Percentiles rank a stretch among this genome's conserved stretches.
Evolutionary conservation across 2,329 filamentous ascomycete species (phyloP).

Genomic region (Penicillium sp.): DNA sequence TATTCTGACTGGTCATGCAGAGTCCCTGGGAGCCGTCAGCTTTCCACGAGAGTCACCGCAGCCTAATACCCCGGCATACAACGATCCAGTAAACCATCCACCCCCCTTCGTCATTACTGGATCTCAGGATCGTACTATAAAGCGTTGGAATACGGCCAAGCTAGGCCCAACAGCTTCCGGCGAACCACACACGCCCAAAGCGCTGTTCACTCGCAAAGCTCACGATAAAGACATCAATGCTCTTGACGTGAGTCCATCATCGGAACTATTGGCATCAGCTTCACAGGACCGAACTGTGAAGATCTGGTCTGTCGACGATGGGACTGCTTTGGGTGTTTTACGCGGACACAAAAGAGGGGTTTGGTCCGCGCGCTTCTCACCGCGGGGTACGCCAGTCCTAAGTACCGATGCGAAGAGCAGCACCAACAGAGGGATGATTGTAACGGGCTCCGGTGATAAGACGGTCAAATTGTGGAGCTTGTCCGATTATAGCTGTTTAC

Average conservation of each 20-base stretch:
- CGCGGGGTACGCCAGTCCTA: slow-evolving; percentile 75
- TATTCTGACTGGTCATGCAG: slow-evolving; percentile 87
- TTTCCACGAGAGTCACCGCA: slow-evolving; percentile 73
- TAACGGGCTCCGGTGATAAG: slow-evolving; percentile 94
- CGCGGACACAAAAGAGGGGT: slow-evolving; percentile 93
- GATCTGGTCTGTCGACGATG: slow-evolving; percentile 90
- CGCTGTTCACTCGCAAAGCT: slow-evolving; percentile 87
- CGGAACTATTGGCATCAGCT: slow-evolving; percentile 88
- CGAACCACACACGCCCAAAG: slow-evolving; percentile 51
- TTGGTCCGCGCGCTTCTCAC: slow-evolving; percentile 92
- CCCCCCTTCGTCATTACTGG: slow-evolving; percentile 87
- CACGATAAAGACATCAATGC: slow-evolving; percentile 99
- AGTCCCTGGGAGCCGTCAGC: slow-evolving; percentile 88
- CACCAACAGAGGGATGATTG: slow-evolving; percentile 75
- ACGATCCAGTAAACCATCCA: slow-evolving; percentile 76
- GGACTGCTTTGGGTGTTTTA: slow-evolving; percentile 88
- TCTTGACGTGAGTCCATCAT: slow-evolving; percentile 75
- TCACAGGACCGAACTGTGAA: slow-evolving; percentile 97
- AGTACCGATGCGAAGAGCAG: slow-evolving; percentile 74
- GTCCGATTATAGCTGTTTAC: slow-evolving; percentile 86
- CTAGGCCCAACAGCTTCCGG: slow-evolving; percentile 55
- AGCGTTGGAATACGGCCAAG: slow-evolving; percentile 83
- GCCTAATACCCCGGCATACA: slow-evolving; percentile 70
- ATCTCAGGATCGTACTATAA: slow-evolving; percentile 93
- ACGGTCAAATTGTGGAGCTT: slow-evolving; percentile 95